Base-by-base conservation (phyloP, 345 rosid species). In the Psidium friedrichsthalianum region DNA sequence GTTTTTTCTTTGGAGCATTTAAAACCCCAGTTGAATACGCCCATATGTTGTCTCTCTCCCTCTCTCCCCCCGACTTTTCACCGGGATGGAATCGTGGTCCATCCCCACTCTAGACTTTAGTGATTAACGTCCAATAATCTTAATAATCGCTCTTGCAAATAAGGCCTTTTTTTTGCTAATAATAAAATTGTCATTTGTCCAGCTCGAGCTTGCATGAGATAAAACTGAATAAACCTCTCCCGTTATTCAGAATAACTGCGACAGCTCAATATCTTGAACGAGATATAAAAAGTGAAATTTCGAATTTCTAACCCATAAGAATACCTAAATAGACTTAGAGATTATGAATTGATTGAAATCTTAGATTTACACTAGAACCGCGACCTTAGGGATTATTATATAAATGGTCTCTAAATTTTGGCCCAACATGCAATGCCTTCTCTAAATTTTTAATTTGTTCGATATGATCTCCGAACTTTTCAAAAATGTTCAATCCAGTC, bases 1-100 rank as follows among this genome's bases (percentile, higher is more conserved):
- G 36, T 82, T 83, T 86, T 86, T 69, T 27, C 24, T 83, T 83
- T 0, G 44, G n/a, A 57, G 74, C 82, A 80, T 83, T 88, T 56
- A 69, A 82, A 76, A 82, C 51, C 53, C 14, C 18, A 6, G 82
- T 84, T 87, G 87, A 86, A 82, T 87, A 85, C 80, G 85, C 40
- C 86, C 87, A 58, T 76, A 84, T 57, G 15, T 3, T 8, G 36
- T 36, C 36, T 36, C 36, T 36, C 36, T 36, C 36, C 5, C 11
- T 52, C 78, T 64, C 78, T 64, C 78, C 16, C 78, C 9, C 24
- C 11, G 78, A 64, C 78, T 32, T 32, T 32, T 32, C 78, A 3
- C 12, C 6, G 6, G 47, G 78, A 32, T 18, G 78, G 78, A 32
- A 69, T 32, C 78, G 78, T 69, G 78, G 78, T 69, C 78, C 78